Evolutionary conservation across 306 rosid genomes (phyloP).

Genomic region (Medicago ruthenica): DNA sequence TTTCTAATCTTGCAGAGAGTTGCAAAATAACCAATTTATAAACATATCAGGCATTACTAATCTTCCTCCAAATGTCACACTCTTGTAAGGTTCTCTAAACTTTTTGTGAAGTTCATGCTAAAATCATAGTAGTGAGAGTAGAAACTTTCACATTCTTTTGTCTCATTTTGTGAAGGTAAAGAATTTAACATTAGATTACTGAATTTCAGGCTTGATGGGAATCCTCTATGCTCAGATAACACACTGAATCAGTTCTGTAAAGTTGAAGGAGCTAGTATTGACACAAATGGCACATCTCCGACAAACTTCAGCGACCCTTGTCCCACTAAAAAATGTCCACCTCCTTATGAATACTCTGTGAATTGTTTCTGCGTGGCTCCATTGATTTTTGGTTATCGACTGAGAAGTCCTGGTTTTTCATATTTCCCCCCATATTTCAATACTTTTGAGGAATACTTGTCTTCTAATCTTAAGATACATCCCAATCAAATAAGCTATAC

Average conservation of each 20-base stretch:
- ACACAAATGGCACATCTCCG: conserved; percentile 27
- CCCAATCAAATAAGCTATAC: conserved; percentile 61
- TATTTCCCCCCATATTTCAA: conserved; percentile 59
- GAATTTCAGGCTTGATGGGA: conserved; percentile 86
- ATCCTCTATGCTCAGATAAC: conserved; percentile 69
- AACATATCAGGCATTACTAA: conserved; percentile 55
- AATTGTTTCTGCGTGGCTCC: conserved; percentile 78
- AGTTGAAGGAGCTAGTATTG: conserved; percentile 42
- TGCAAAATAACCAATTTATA: conserved; percentile 68
- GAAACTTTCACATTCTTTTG: conserved; percentile 8
- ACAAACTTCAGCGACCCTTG: conserved; percentile 50
- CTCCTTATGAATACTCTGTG: conserved; percentile 59
- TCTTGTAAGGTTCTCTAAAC: conserved; percentile 65
- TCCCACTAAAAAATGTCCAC: conserved; percentile 61
- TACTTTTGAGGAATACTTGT: conserved; percentile 55
- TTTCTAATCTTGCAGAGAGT: conserved; percentile 66
- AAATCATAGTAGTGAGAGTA: conserved; percentile 21
- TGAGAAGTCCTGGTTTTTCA: conserved; percentile 90
- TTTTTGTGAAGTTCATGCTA: conserved; percentile 34
- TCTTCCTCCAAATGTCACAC: conserved; percentile 71
- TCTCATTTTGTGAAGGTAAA: neutral
- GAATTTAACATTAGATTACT: conserved; percentile 9
- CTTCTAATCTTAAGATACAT: conserved; percentile 48
- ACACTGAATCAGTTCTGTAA: conserved; percentile 60
- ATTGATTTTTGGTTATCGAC: conserved; percentile 64